These are phyloP conservation scores for Aspergillus novofumigatus DNA, from an alignment of 2,329 filamentous ascomycete genomes.

Conservation along the genomic window DNA sequence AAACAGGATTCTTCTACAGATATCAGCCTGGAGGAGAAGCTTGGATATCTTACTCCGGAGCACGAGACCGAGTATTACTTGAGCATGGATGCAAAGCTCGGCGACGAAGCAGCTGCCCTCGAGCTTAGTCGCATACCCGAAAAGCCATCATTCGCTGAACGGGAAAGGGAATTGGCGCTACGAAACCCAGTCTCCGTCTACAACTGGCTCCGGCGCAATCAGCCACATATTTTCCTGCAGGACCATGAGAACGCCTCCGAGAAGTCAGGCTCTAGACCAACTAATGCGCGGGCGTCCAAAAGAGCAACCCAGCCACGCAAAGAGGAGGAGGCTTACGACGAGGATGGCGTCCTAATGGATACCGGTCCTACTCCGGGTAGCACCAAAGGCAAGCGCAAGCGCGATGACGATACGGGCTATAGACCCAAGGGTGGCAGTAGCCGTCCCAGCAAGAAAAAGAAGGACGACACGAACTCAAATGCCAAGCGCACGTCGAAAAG, in stretches of 20 bases:
- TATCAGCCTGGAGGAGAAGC: conserved; percentile 26
- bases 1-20: conserved; percentile 15
- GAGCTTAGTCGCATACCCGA: conserved; percentile 44
- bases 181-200: conserved; percentile 88
- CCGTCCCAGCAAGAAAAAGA: conserved; percentile 35
- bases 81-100: conserved; percentile 39
- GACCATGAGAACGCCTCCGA: conserved; percentile 56
- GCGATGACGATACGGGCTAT: conserved; percentile 46
- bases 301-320: conserved; percentile 35
- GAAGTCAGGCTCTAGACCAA: conserved; percentile 38
- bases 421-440: conserved; percentile 44
- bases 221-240: conserved; percentile 79
- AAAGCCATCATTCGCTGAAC: conserved; percentile 45
- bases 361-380: conserved; percentile 26
- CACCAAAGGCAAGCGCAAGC: conserved; percentile 44
- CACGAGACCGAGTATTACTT: conserved; percentile 42
- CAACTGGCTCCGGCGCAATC: conserved; percentile 87
- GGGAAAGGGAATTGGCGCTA: conserved; percentile 54
- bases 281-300: conserved; percentile 40
- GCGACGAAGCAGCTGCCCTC: conserved; percentile 46
- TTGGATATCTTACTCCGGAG: conserved; percentile 43
- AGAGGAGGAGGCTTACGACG: conserved; percentile 41
- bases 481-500: conserved; percentile 31
- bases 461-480: conserved; percentile 35
- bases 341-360: conserved; percentile 40